These are phyloP conservation scores for Komagataella mondaviorum DNA, from an alignment of 805 yeast genomes.

Conservation along the genomic window DNA sequence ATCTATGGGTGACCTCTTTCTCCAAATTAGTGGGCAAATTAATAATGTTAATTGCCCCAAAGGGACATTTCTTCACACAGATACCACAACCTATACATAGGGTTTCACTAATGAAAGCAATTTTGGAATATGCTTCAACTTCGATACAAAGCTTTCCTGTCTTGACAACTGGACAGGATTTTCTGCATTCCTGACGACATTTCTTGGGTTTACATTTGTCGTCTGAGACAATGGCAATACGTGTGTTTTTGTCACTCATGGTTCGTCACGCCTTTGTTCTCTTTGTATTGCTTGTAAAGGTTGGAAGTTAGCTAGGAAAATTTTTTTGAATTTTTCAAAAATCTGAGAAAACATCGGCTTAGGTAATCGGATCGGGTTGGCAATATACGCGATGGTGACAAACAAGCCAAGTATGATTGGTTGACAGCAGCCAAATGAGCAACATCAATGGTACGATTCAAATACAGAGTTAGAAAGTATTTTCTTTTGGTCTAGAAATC, in stretches of 20 bases:
- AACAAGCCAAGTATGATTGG: neutral
- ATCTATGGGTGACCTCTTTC: constrained; percentile 87
- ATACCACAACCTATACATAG: constrained; percentile 99
- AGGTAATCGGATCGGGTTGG: neutral
- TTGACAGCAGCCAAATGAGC: neutral
- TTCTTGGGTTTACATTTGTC: constrained; percentile 98
- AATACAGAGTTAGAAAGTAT: neutral
- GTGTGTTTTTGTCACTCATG: constrained; percentile 31
- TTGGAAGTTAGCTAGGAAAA: neutral
- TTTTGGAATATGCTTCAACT: constrained; percentile 79
- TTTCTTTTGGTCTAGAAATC: neutral
- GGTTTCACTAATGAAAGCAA: constrained; percentile 88
- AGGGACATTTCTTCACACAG: constrained; percentile 97
- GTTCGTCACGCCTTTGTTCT: neutral
- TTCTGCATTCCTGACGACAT: constrained; percentile 96
- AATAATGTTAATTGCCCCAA: constrained; percentile 92
- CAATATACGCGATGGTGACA: neutral
- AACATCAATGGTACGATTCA: too few relatives aligned
- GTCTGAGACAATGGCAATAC: constrained; percentile 91
- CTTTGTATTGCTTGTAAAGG: neutral
- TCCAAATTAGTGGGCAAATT: constrained; percentile 94
- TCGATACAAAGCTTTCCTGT: constrained; percentile 97
- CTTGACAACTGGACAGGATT: constrained; percentile 94
- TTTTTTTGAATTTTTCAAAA: neutral
- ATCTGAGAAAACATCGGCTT: neutral